A percentile compares a stretch with the other conserved stretches of the same genome.
Evolutionary conservation across 75 land plant species (phyloP).

Genomic region (Pinus albicaulis): DNA sequence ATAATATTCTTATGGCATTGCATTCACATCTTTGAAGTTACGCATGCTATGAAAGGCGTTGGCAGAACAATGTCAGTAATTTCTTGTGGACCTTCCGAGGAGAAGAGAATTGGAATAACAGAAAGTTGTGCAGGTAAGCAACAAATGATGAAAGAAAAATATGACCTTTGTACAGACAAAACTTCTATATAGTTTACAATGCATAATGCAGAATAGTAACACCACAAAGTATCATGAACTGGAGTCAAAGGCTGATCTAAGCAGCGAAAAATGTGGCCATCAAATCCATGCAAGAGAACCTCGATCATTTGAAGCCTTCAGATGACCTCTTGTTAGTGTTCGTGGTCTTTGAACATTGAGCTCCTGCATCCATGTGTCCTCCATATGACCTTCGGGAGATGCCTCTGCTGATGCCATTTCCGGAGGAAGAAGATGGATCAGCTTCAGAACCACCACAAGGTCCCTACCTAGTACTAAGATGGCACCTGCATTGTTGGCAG

Average conservation of each 20-base stretch:
- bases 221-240: background rate
- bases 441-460: conserved; percentile 27
- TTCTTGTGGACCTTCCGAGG: background rate
- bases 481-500: conserved; percentile 38
- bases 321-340: conserved; percentile 53
- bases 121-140: background rate
- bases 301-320: conserved; percentile 42
- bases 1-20: background rate
- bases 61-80: background rate
- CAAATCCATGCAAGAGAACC: conserved; percentile 57
- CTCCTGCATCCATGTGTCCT: conserved; percentile 49
- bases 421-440: conserved; percentile 33
- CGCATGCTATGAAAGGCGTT: background rate
- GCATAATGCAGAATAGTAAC: background rate
- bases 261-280: background rate
- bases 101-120: background rate
- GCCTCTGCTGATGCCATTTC: conserved; percentile 17
- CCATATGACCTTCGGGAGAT: conserved; percentile 13
- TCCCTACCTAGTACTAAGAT: conserved; percentile 30
- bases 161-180: background rate
- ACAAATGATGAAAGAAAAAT: background rate
- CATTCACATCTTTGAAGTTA: background rate
- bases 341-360: conserved; percentile 55
- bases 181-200: background rate
- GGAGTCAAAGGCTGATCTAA: background rate